A percentile compares a stretch with the other conserved stretches of the same genome.
These are phyloP conservation scores for Sphagnum magellanicum DNA, from an alignment of 228 moss, liverwort and hornwort genomes.

Conservation along the genomic window DNA sequence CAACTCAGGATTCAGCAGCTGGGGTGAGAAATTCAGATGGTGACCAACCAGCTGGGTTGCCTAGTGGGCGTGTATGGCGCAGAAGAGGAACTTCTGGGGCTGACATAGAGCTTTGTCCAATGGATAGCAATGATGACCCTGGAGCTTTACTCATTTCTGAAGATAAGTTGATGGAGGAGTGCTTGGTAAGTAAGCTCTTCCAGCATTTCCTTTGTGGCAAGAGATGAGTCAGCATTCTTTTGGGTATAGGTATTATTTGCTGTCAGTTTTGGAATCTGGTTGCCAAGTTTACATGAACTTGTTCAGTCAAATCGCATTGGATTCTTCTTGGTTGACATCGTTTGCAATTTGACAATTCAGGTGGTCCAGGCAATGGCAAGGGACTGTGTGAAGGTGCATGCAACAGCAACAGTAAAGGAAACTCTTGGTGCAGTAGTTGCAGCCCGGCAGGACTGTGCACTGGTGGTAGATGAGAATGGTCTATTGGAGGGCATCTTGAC, in stretches of 20 bases:
- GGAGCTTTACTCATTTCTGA: slow-evolving; percentile 23
- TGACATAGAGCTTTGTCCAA: slow-evolving; percentile 36
- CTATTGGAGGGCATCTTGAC: slow-evolving; percentile 82
- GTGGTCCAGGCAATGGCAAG: slow-evolving; percentile 67
- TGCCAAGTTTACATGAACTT: background rate
- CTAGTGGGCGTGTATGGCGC: slow-evolving; percentile 28
- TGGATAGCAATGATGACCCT: slow-evolving; percentile 21
- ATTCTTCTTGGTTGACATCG: background rate
- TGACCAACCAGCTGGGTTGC: background rate
- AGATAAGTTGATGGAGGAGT: slow-evolving; percentile 37
- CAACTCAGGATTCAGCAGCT: slow-evolving; percentile 10
- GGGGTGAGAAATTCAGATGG: slow-evolving; percentile 7
- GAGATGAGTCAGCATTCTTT: background rate
- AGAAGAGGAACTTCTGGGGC: slow-evolving; percentile 18
- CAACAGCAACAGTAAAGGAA: slow-evolving; percentile 85
- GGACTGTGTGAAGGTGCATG: slow-evolving; percentile 64
- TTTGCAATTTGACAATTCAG: slow-evolving; percentile 15
- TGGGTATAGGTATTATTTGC: background rate
- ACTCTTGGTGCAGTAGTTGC: slow-evolving; percentile 57
- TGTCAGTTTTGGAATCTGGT: background rate
- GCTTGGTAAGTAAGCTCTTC: slow-evolving; percentile 18
- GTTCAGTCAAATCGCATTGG: background rate
- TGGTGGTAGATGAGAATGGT: slow-evolving; percentile 93
- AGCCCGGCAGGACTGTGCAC: slow-evolving; percentile 53
- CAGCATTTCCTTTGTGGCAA: background rate